phyloP scores from a whole-genome alignment of 1,284 basidiomycete species.

The Ceratobasidium sp. region DNA sequence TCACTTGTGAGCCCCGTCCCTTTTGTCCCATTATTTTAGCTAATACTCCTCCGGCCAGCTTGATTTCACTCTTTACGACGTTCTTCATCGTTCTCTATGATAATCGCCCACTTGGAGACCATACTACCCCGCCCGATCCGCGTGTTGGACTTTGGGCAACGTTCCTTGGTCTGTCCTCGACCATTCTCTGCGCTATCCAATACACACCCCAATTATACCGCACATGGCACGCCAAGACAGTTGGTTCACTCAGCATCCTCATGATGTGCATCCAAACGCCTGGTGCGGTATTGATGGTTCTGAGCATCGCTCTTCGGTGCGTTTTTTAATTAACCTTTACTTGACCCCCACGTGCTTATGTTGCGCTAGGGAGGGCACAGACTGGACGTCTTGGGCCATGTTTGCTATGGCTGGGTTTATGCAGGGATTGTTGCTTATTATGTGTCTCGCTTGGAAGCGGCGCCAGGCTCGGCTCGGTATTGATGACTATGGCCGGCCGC shows the following conservation, averaged over 20 bases:
- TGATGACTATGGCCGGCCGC: slow-evolving; percentile 88
- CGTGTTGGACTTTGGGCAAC: slow-evolving; percentile 75
- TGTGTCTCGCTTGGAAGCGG: slow-evolving; percentile 82
- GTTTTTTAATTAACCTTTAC: slow-evolving; percentile 81
- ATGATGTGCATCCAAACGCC: slow-evolving; percentile 97
- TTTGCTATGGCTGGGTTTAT: slow-evolving; percentile 87
- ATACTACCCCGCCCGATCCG: slow-evolving; percentile 47
- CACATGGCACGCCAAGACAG: slow-evolving; percentile 80
- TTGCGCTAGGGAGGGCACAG: slow-evolving; percentile 44
- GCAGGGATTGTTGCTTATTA: slow-evolving; percentile 80
- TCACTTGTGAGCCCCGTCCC: slow-evolving; percentile 69
- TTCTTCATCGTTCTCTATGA: slow-evolving; percentile 61
- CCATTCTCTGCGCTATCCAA: slow-evolving; percentile 79
- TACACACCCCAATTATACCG: slow-evolving; percentile 87
- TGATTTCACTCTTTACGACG: slow-evolving; percentile 61
- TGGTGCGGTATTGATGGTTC: slow-evolving; percentile 86
- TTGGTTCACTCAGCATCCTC: slow-evolving; percentile 89
- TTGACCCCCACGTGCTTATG: not conserved
- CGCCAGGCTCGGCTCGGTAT: slow-evolving; percentile 79
- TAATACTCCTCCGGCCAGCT: slow-evolving; percentile 52
- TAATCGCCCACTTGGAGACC: slow-evolving; percentile 43
- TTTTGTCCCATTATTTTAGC: slow-evolving; percentile 43
- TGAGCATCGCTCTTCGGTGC: slow-evolving; percentile 79
- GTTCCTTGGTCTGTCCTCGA: slow-evolving; percentile 85
- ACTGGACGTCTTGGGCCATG: slow-evolving; percentile 65